Evolutionary conservation across 345 rosid species (phyloP), one percentile per base, ranked within the genome.

Genomic region (Salix udensis): DNA sequence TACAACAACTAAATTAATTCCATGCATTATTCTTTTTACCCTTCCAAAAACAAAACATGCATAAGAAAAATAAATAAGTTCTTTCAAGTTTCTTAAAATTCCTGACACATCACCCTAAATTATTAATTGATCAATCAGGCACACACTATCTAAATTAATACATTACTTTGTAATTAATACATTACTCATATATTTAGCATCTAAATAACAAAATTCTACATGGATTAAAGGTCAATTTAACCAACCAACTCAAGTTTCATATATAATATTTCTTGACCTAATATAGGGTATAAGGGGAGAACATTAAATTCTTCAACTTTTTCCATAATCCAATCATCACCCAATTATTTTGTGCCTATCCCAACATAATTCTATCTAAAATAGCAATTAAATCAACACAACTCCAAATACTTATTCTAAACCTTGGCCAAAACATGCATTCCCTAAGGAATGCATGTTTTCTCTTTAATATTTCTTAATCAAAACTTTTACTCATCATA

Each of bases 221-320:
- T 18, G n/a, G 6, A 48, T 48, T 5, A 48, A 48, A 48, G 0
- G 2, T 0, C 0, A 50, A 18, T 50, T 50, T 15, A 18, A 50
- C n/a, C n/a, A 50, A 50, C 7, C n/a, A 50, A 50, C 6, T 16
- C 55, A 18, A 18, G 7, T 15, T 50, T 2, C 2, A 7, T 52
- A 52, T 52, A 52, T 50, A 18, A 18, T 52, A 3, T 0, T 52
- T 18, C 0, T 18, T 52, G 3, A 7, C 2, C 0, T 2, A 18
- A 52, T 0, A 1, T n/a, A 52, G 9, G 2, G 9, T 52, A 52
- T 0, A 18, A 52, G 1, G n/a, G 0, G 2, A 18, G 1, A 5
- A 6, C 58, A 52, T 0, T 0, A 34, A 34, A 34, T 18, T 18
- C 18, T 50, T 48, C 0, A 48, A 48, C 1, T 4, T 15, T 16